Evolutionary conservation across 148 eudicot genomes (phyloP), one percentile per base, ranked within the genome.

Genomic region (Amaranthus hypochondriacus): DNA sequence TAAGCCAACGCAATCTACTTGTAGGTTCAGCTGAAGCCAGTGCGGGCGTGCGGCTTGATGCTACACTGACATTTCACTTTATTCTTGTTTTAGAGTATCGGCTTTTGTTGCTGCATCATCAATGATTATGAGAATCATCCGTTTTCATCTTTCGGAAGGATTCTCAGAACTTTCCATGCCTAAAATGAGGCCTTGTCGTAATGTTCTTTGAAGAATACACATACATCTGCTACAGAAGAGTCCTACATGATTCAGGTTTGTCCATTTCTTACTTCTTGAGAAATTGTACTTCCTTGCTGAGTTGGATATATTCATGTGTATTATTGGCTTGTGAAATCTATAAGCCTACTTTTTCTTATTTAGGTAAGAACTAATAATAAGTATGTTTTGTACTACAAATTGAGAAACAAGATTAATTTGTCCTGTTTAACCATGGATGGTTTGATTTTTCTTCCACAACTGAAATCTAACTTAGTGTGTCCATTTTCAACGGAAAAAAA

Each of bases 241-340:
- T 6, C 52, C 52, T n/a, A 14, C 52, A 48, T 65, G 21, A 28
- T 28, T 28, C 69, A 65, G 69, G 69, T 65, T 48, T 65, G 69
- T 48, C 28, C 8, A 47, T 28, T 28, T 28, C 39, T 28, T 28
- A 28, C 39, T 28, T 28, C 39, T 28, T 28, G 39, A 28, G 39
- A 28, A 28, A 28, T 28, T 28, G 6, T 14, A 0, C 42, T 65
- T 65, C 4, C 21, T 13, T 47, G 62, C 15, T 46, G 7, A 43
- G 12, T 11, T 44, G 39, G 39, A 28, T 44, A 61, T 55, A 55
- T 8, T 6, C 57, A 55, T 55, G 12, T 55, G 13, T 7, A 3
- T 8, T 8, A 4, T 8, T 55, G 57, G 13, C 57, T 7, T 28
- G 39, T 28, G 39, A 28, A 28, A 28, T 28, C 39, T 28, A 28